Evolutionary conservation across 2,329 filamentous ascomycete species (phyloP), one percentile per base, ranked within the genome.

Genomic region (Fusarium sp.): DNA sequence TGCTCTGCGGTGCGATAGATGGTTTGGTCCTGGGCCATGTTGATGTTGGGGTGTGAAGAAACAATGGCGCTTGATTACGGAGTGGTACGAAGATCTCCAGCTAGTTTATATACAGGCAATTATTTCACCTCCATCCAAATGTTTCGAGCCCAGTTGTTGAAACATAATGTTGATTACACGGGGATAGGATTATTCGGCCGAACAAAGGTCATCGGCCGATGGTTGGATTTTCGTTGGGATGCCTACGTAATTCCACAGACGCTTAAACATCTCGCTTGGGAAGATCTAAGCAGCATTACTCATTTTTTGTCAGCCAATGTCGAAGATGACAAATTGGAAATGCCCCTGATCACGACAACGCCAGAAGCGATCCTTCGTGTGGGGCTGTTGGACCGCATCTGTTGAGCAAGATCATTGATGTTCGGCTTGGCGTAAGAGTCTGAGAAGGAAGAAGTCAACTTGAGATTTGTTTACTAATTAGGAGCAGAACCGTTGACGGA

Each of bases 21-120:
- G 6, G 66, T 61, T 5, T 66, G 61, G 5, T 70, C 52, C 1
- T 36, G 22, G 35, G 61, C 2, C 61, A 70, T 70, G 54, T 10
- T 7, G 52, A 16, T 25, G 14, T 58, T 8, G 16, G 5, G 33
- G 27, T 1, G 33, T 27, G 33, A 25, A 38, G 18, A 40, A 20
- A 29, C 22, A 40, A 38, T 8, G 20, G 14, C 16, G 4, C 1
- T 29, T 40, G 22, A 18, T 38, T 29, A n/a, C 6, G 33, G 20
- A 2, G 4, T 57, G 2, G 0, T 3, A 9, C 16, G 4, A 56
- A 14, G n/a, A 18, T 25, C 13, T 29, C 10, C 5, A 36, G 4
- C 11, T n/a, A 1, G 6, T 36, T 13, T 58, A 36, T 58, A 58
- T 38, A 58, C 10, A 38, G 9, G 13, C 5, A 16, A 10, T 13